Conservation (phyloP, 1,139 yeast species). For the Sugiyamaella japonica region DNA sequence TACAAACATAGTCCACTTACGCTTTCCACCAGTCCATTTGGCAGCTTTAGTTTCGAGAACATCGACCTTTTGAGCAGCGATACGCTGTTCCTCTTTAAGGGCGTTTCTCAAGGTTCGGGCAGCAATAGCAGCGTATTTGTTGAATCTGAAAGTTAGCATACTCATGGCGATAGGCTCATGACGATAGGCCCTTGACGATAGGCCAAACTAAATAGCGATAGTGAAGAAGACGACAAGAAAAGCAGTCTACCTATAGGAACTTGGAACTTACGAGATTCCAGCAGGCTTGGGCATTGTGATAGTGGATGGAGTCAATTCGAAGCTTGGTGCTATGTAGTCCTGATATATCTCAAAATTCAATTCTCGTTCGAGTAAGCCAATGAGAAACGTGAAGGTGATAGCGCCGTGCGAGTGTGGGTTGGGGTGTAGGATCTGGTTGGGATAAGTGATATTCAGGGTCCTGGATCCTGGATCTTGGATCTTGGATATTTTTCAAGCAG, state of each 20-base stretch:
- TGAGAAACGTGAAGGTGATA: background rate
- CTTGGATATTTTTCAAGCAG: no score
- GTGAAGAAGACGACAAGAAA: no score
- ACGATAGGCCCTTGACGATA: no score
- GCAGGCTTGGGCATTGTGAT: constrained; percentile 32
- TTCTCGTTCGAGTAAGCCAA: constrained; percentile 7
- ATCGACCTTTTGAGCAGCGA: constrained; percentile 74
- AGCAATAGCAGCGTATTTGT: constrained; percentile 88
- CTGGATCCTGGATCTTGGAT: no score
- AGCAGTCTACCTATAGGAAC: no score
- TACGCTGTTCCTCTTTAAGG: constrained; percentile 83
- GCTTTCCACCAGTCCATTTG: constrained; percentile 69
- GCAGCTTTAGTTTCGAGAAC: constrained; percentile 72
- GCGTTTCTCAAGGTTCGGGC: constrained; percentile 88
- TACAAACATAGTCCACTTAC: constrained; percentile 32
- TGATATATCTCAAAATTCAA: background rate
- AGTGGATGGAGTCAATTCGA: constrained; percentile 5
- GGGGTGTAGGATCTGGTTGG: background rate
- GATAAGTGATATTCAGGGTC: background rate
- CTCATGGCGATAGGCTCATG: no score
- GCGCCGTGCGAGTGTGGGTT: constrained; percentile 5
- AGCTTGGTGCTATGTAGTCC: background rate
- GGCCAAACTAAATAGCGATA: no score
- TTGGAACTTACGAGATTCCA: constrained; percentile 37
- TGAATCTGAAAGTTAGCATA: constrained; percentile 50